Percentiles rank a stretch among this genome's conserved stretches.
phyloP scores from a whole-genome alignment of 2,329 filamentous ascomycete genomes.

The Trichophyton equinum region DNA sequence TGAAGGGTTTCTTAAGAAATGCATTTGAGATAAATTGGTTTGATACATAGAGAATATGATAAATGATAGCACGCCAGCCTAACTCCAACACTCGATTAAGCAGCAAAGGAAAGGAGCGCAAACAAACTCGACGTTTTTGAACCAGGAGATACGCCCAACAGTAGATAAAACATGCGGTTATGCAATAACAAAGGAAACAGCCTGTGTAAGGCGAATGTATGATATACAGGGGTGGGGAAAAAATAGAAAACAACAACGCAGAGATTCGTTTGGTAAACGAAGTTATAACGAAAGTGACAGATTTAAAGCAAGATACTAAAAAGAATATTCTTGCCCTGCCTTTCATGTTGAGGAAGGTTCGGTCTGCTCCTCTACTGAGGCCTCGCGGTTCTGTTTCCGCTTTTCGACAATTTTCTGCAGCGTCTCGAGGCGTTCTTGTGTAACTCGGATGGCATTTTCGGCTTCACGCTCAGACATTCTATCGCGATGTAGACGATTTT shows the following conservation, averaged over 20 bases:
- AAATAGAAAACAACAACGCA: neutral
- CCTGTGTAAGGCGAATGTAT: neutral
- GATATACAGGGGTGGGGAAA: neutral
- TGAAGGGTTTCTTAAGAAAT: neutral
- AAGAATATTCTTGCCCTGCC: neutral
- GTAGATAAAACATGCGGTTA: neutral
- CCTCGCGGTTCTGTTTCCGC: constrained; percentile 30
- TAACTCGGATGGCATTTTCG: constrained; percentile 68
- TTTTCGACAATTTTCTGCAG: constrained; percentile 61
- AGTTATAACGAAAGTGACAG: neutral
- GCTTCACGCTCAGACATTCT: constrained; percentile 63
- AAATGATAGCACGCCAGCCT: neutral
- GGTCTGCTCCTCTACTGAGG: neutral
- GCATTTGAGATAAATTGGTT: neutral
- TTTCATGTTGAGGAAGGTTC: neutral
- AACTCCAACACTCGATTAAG: neutral
- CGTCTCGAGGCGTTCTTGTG: constrained; percentile 68
- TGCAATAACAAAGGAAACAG: neutral
- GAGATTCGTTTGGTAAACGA: neutral
- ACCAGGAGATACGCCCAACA: neutral
- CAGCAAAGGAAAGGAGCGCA: neutral
- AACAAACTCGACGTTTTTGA: neutral
- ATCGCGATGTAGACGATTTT: constrained; percentile 48
- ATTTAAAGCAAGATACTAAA: neutral
- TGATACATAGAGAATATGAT: neutral